Conservation (phyloP, 441 rosid genomes). For the Euphorbia schlechtendalii region DNA sequence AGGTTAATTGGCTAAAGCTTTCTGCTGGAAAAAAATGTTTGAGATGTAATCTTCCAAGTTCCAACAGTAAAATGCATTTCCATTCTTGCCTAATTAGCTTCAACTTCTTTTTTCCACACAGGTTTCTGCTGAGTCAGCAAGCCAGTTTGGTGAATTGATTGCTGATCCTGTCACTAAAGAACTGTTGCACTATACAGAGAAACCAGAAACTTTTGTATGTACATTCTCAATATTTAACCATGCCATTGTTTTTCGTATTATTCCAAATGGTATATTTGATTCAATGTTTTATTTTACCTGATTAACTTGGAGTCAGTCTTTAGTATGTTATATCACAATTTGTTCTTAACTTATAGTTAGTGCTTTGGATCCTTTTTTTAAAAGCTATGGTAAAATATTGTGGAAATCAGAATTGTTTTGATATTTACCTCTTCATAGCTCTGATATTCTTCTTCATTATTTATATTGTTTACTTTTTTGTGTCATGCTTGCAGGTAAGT, state of each 20-base stretch:
- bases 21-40: no score
- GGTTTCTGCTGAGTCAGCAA: no score
- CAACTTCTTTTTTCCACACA: no score
- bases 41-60: conserved; percentile 2
- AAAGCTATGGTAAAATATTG: no score
- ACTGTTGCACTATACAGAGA: no score
- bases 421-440: not conserved
- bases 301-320: not conserved
- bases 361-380: not conserved
- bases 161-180: conserved; percentile 77
- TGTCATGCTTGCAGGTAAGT: conserved; percentile 47
- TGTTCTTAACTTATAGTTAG: not conserved
- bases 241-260: conserved; percentile 5
- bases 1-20: not conserved
- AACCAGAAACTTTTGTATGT: conserved; percentile 90
- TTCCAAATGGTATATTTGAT: conserved; percentile 2
- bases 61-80: conserved; percentile 22
- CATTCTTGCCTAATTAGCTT: conserved; percentile 4
- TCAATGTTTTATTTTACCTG: not conserved
- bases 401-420: not conserved
- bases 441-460: not conserved
- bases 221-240: conserved; percentile 11
- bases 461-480: not conserved
- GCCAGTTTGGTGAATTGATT: no score
- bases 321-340: not conserved